Conservation (phyloP, 305 asterid genomes). For the Fraxinus greggii region DNA sequence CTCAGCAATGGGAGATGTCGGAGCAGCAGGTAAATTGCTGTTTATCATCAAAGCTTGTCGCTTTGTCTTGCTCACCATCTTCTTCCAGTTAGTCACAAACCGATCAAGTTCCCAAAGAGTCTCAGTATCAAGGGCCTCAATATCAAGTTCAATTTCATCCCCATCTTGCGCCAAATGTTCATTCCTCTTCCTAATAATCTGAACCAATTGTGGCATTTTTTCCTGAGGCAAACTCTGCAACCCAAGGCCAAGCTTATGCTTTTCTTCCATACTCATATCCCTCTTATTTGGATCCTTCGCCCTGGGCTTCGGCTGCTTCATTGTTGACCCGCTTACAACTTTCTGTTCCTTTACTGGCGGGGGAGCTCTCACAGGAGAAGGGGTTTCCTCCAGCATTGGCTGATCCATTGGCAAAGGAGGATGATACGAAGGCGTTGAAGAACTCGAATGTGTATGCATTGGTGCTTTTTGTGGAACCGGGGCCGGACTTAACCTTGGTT, state of each 20-base stretch:
- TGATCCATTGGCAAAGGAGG: slow-evolving; percentile 30
- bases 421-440: slow-evolving; percentile 61
- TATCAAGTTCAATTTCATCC: slow-evolving; percentile 96
- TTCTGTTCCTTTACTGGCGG: slow-evolving; percentile 40
- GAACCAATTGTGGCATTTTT: slow-evolving; percentile 88
- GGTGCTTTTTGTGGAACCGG: slow-evolving; percentile 31
- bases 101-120: slow-evolving; percentile 98
- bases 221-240: slow-evolving; percentile 93
- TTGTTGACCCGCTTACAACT: slow-evolving; percentile 26
- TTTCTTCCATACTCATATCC: slow-evolving; percentile 92
- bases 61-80: slow-evolving; percentile 83
- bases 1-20: slow-evolving; percentile 48
- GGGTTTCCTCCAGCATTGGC: slow-evolving; percentile 22
- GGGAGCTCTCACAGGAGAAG: slow-evolving; percentile 54
- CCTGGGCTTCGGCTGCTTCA: slow-evolving; percentile 83
- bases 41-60: slow-evolving; percentile 64
- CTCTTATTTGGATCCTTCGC: slow-evolving; percentile 87
- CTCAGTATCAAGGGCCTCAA: slow-evolving; percentile 88
- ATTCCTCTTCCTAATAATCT: slow-evolving; percentile 80
- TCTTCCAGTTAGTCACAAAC: slow-evolving; percentile 94
- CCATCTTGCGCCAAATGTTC: slow-evolving; percentile 91
- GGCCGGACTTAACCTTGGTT: slow-evolving; percentile 41
- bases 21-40: slow-evolving; percentile 36
- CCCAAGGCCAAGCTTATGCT: slow-evolving; percentile 85
- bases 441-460: slow-evolving; percentile 66